Conservation (phyloP, 2,329 filamentous ascomycete species). For the Alternaria sp. region DNA sequence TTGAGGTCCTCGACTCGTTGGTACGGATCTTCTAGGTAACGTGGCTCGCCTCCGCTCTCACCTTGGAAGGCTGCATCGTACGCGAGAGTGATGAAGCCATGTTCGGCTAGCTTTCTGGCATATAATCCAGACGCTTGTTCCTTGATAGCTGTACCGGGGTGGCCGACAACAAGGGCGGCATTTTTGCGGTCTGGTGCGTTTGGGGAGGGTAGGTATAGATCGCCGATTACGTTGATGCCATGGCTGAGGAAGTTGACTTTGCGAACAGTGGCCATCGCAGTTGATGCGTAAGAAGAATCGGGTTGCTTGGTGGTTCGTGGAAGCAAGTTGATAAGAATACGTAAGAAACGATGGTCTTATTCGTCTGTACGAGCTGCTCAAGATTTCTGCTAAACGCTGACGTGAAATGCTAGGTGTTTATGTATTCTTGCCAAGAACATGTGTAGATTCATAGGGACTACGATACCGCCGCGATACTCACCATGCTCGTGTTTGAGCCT, state of each 20-base stretch:
- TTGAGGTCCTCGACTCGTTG: conserved; percentile 48
- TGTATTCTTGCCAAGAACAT: not conserved
- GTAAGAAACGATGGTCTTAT: not conserved
- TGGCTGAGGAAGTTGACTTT: not conserved
- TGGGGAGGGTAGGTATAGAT: not conserved
- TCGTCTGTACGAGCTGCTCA: not conserved
- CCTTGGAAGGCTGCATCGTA: conserved; percentile 52
- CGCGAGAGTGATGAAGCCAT: conserved; percentile 44
- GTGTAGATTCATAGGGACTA: not conserved
- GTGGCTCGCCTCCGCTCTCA: conserved; percentile 45
- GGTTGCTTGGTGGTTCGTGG: not conserved
- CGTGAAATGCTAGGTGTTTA: not conserved
- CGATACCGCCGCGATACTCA: not conserved
- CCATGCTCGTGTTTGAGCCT: not conserved
- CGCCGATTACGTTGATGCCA: not conserved
- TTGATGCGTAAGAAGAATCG: not conserved
- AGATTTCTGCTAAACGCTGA: not conserved
- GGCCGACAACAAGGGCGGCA: conserved; percentile 5
- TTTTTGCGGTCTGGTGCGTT: not conserved
- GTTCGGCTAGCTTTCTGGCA: conserved; percentile 36
- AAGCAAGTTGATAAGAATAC: not conserved
- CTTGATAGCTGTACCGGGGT: conserved; percentile 47
- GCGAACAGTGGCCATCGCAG: not conserved
- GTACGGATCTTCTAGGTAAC: conserved; percentile 47
- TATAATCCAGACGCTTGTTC: conserved; percentile 49